phyloP scores from a whole-genome alignment of 2,329 filamentous ascomycete genomes.

The Xylaria sp. region DNA sequence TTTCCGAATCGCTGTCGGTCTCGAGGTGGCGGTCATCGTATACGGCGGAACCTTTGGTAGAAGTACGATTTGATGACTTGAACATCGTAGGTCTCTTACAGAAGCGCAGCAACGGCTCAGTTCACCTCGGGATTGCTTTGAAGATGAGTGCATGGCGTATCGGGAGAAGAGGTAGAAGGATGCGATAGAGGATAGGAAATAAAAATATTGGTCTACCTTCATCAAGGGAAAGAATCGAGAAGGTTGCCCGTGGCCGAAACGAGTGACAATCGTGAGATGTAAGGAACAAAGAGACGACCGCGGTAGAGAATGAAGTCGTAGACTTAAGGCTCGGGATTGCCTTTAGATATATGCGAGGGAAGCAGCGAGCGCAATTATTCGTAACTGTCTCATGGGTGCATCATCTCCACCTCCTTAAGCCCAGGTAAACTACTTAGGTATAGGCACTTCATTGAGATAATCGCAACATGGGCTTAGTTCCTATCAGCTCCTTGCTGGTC shows the following conservation, averaged over 20 bases:
- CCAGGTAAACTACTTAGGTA: too few relatives aligned
- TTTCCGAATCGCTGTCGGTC: conserved; percentile 11
- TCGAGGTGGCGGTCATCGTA: conserved; percentile 5
- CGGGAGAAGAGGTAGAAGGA: not conserved
- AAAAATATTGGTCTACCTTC: not conserved
- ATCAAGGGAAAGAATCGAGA: not conserved
- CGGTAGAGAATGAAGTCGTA: not conserved
- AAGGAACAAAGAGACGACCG: not conserved
- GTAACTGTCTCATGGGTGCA: too few relatives aligned
- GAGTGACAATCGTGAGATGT: not conserved
- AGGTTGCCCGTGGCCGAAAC: not conserved
- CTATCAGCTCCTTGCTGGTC: too few relatives aligned
- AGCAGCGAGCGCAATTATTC: too few relatives aligned
- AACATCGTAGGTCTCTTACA: not conserved
- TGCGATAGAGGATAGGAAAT: not conserved
- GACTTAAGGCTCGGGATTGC: too few relatives aligned
- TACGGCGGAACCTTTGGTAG: not conserved
- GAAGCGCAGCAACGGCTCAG: not conserved
- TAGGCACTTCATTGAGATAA: too few relatives aligned
- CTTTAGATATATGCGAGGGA: too few relatives aligned
- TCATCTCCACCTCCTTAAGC: too few relatives aligned
- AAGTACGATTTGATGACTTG: conserved; percentile 5
- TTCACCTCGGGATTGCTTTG: not conserved
- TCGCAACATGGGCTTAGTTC: too few relatives aligned
- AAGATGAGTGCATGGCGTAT: not conserved